Conservation (phyloP, 2,329 filamentous ascomycete genomes). For the Stagonosporopsis cucurbitacearum region DNA sequence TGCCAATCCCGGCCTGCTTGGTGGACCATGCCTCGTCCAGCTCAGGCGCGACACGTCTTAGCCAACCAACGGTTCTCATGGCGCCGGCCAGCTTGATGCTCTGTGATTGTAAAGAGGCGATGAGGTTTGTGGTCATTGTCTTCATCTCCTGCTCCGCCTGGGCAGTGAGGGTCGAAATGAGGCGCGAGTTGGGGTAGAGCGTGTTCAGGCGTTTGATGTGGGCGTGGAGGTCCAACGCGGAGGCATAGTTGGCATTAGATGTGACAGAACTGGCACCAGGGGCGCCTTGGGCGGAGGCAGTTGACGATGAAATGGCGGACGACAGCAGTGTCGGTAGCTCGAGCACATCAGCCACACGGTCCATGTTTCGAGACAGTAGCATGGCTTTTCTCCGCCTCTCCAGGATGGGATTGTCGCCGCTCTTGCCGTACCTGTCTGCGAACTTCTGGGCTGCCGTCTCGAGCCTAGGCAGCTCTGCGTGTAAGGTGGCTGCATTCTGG, state of each 20-base stretch:
- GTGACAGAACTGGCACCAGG: constrained; percentile 38
- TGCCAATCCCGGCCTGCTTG: constrained; percentile 41
- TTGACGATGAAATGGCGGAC: constrained; percentile 71
- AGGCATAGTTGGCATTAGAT: constrained; percentile 76
- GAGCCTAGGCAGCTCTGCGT: constrained; percentile 75
- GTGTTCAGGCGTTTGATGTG: constrained; percentile 87
- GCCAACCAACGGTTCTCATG: constrained; percentile 89
- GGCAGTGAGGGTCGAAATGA: constrained; percentile 73
- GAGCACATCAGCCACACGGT: constrained; percentile 87
- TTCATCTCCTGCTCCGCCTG: constrained; percentile 90
- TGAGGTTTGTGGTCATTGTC: constrained; percentile 83
- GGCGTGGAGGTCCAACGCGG: constrained; percentile 88
- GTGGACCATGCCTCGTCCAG: constrained; percentile 59
- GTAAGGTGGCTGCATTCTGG: constrained; percentile 69
- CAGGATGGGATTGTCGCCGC: constrained; percentile 68
- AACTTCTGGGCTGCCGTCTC: constrained; percentile 82
- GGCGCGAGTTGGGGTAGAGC: constrained; percentile 78
- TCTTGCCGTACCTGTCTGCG: constrained; percentile 81
- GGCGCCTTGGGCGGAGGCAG: constrained; percentile 56
- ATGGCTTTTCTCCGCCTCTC: constrained; percentile 79
- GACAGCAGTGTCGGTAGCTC: constrained; percentile 86
- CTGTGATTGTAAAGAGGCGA: constrained; percentile 76
- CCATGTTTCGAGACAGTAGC: constrained; percentile 83
- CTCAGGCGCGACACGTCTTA: constrained; percentile 85
- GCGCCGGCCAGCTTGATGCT: constrained; percentile 87